Base-by-base conservation (phyloP, 306 rosid genomes). In the Hylodesmum podocarpum region DNA sequence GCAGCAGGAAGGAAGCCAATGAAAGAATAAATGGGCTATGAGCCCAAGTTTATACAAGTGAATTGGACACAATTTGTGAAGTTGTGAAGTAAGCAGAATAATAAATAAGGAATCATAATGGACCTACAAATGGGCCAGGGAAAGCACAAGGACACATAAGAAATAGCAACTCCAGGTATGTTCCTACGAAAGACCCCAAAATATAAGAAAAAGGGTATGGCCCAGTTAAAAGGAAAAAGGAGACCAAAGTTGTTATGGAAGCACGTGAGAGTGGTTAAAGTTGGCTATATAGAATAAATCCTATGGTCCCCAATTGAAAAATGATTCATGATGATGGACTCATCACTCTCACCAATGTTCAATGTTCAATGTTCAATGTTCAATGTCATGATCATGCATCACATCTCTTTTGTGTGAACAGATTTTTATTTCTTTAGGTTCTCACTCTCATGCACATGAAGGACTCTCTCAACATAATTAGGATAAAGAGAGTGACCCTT, bases 361-460 rank as follows among this genome's bases (percentile, higher is more conserved):
- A n/a, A n/a, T n/a, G n/a, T n/a, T n/a, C n/a, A n/a, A n/a, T n/a
- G n/a, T n/a, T n/a, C n/a, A n/a, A n/a, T n/a, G n/a, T n/a, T n/a
- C n/a, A n/a, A n/a, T n/a, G n/a, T n/a, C n/a, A n/a, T n/a, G n/a
- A n/a, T n/a, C n/a, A n/a, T n/a, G n/a, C 59, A 72, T 78, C 28
- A 25, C 13, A 70, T 41, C 18, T n/a, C n/a, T n/a, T n/a, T n/a
- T n/a, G n/a, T n/a, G n/a, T n/a, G n/a, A 44, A 44, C 4, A 13
- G 50, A 16, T 51, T 9, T 51, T 3, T 11, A 36, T 16, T 29
- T 19, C 15, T 43, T 41, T 24, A 61, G 59, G 78, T 69, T 75
- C 77, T 81, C 21, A 81, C 40, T 68, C 72, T 58, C 39, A 34
- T 73, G 87, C 89, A 83, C 86, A 83, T 85, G 89, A 73, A 15